Evolutionary conservation across 2,329 filamentous ascomycete species (phyloP).

Genomic region (Arthroderma sp.): DNA sequence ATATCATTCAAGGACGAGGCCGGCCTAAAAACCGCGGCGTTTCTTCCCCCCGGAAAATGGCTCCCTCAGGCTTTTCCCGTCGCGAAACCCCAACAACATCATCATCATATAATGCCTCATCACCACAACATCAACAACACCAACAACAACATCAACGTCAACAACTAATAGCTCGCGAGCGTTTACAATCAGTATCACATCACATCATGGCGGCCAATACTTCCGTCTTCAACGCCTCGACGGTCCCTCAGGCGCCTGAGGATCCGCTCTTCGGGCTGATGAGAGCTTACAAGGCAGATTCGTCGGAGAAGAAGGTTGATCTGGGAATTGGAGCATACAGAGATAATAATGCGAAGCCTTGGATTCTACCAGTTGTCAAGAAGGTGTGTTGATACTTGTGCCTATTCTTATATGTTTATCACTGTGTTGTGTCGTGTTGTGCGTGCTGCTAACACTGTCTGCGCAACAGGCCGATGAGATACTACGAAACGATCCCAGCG

Average conservation of each 20-base stretch:
- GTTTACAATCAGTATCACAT: constrained; percentile 9
- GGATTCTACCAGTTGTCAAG: constrained; percentile 91
- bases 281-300: constrained; percentile 72
- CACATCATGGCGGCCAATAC: constrained; percentile 16
- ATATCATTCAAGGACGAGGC: no score
- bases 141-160: no score
- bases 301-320: constrained; percentile 70
- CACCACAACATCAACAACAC: no score
- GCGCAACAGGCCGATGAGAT: constrained; percentile 69
- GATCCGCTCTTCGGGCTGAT: constrained; percentile 91
- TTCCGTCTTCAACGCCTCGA: constrained; percentile 61
- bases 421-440: not conserved
- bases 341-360: constrained; percentile 90
- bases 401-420: not conserved
- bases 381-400: constrained; percentile 48
- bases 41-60: no score
- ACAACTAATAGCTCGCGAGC: constrained; percentile 5
- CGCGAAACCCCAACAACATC: no score
- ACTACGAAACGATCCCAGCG: constrained; percentile 71
- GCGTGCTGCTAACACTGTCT: not conserved
- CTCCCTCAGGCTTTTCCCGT: no score
- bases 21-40: no score
- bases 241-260: constrained; percentile 80
- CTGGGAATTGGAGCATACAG: constrained; percentile 91
- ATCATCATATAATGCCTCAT: no score